Percentiles rank a stretch among this genome's conserved stretches.
Evolutionary conservation across 306 rosid species (phyloP).

Genomic region (Benincasa hispida): DNA sequence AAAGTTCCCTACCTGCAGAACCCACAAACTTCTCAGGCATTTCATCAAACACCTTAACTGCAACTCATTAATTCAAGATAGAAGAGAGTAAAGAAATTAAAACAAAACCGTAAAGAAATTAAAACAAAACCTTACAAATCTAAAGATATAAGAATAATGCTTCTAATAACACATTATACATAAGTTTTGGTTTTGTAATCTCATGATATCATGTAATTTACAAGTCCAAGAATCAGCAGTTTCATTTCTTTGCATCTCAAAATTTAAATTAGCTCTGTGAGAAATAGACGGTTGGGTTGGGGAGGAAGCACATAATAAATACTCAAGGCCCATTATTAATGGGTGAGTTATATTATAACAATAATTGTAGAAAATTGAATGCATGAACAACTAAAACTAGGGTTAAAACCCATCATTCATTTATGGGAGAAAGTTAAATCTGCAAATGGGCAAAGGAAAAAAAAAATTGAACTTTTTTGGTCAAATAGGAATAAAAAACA

Average conservation of each 20-base stretch:
- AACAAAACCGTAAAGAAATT: not conserved
- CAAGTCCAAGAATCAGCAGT: not conserved
- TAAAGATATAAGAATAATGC: not conserved
- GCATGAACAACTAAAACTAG: not conserved
- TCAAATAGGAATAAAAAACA: not conserved
- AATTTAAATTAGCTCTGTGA: not conserved
- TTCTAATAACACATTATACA: not conserved
- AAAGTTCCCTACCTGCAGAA: constrained; percentile 79
- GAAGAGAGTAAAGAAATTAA: not conserved
- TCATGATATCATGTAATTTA: not conserved
- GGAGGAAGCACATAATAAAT: not conserved
- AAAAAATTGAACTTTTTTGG: not conserved
- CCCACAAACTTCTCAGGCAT: not conserved
- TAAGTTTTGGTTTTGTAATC: not conserved
- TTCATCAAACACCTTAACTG: not conserved
- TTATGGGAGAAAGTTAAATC: not conserved
- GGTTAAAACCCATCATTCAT: not conserved
- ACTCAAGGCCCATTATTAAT: not conserved
- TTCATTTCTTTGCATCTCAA: not conserved
- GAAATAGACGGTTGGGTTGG: not conserved
- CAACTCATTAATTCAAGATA: not conserved
- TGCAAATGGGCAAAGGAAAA: not conserved
- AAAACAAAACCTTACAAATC: not conserved
- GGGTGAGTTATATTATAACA: not conserved
- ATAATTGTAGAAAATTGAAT: not conserved